Conservation (phyloP, 225 moss, liverwort and hornwort genomes). For the Pseudoscleropodium purum region DNA sequence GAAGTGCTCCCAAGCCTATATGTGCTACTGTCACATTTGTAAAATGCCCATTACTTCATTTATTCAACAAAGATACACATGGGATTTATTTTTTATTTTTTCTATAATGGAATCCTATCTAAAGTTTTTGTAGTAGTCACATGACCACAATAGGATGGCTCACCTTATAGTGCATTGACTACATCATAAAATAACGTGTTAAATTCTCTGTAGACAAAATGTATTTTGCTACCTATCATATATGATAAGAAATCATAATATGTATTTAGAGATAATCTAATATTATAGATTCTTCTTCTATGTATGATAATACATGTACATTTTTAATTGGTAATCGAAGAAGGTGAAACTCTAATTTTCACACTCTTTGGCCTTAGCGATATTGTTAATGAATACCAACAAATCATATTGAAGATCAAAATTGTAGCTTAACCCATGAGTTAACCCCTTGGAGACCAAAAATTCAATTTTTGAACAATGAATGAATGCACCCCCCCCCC, state of each 20-base stretch:
- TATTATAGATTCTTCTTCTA: background rate
- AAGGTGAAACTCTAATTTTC: no score
- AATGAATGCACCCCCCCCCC: background rate
- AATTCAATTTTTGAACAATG: background rate
- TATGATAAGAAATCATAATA: background rate
- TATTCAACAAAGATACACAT: background rate
- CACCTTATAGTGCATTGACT: background rate
- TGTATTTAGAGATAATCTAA: rapidly evolving
- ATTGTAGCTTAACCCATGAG: background rate
- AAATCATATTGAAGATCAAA: background rate
- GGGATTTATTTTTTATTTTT: no score
- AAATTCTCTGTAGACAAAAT: background rate
- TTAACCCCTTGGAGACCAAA: rapidly evolving
- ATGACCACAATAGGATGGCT: background rate
- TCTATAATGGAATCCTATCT: background rate
- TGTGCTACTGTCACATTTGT: background rate
- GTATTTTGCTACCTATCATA: background rate
- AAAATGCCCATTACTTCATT: background rate
- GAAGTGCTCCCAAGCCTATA: background rate
- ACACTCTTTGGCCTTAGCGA: background rate
- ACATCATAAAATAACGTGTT: rapidly evolving
- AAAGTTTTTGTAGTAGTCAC: background rate
- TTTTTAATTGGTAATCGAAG: background rate
- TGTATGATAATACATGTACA: background rate
- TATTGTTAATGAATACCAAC: background rate